Evolutionary conservation across 2,329 filamentous ascomycete species (phyloP).

Genomic region (Coniochaeta sp.): DNA sequence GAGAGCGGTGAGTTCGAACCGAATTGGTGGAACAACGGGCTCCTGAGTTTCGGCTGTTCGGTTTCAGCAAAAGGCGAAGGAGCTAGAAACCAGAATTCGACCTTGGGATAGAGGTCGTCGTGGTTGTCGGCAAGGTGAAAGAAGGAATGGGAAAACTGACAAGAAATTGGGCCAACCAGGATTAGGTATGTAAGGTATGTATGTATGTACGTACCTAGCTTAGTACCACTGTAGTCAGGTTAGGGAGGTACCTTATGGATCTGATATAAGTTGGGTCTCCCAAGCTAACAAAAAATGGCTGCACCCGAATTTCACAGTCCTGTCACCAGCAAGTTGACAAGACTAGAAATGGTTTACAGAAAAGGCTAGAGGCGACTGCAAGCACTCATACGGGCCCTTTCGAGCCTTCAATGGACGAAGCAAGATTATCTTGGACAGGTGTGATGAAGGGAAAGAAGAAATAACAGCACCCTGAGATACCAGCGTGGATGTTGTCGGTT

Average conservation of each 20-base stretch:
- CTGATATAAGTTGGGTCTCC: neutral
- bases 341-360: neutral
- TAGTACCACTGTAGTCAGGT: neutral
- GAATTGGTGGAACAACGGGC: neutral
- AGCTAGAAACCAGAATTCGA: neutral
- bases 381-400: neutral
- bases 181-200: neutral
- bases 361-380: neutral
- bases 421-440: neutral
- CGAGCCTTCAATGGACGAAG: neutral
- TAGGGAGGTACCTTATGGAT: neutral
- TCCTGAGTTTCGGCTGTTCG: neutral
- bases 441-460: neutral
- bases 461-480: neutral
- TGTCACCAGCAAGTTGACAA: neutral
- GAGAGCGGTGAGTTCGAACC: neutral
- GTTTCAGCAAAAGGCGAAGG: neutral
- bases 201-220: neutral
- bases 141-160: conserved; percentile 1
- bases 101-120: neutral
- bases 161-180: conserved; percentile 1
- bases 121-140: neutral
- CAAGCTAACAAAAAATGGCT: neutral
- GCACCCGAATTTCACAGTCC: neutral
- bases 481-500: too few species aligned